Conservation (phyloP, 2,329 filamentous ascomycete species). For the Colletotrichum zoysiae region DNA sequence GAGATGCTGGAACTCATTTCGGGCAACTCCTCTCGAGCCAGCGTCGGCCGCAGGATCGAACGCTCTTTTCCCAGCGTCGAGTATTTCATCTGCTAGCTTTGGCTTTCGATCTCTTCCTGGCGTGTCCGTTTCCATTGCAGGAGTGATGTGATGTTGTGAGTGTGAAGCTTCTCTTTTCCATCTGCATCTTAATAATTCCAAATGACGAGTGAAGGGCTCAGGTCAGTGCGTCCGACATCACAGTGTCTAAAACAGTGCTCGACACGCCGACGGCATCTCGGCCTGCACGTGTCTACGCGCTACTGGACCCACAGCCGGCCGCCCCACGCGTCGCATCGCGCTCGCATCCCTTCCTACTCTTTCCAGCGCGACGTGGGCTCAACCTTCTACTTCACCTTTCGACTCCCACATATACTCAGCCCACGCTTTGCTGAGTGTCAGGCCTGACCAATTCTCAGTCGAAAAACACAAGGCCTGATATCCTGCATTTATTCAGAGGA, state of each 20-base stretch:
- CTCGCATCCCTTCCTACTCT: constrained; percentile 1
- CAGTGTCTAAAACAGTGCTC: not conserved
- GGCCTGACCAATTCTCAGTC: not conserved
- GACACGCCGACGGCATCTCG: not conserved
- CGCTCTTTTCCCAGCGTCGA: constrained; percentile 60
- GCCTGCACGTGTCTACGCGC: constrained; percentile 48
- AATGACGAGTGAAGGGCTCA: not conserved
- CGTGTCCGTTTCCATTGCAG: constrained; percentile 34
- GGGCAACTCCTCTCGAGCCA: constrained; percentile 51
- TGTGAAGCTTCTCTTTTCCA: not conserved
- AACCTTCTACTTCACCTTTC: not conserved
- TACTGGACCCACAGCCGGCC: not conserved
- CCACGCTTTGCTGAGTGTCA: not conserved
- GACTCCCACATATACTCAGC: not conserved
- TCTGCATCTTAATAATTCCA: constrained; percentile 9
- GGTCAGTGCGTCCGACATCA: not conserved
- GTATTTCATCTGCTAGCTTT: constrained; percentile 49
- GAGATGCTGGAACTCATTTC: constrained; percentile 58
- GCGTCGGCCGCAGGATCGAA: constrained; percentile 59
- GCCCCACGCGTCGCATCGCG: constrained; percentile 6
- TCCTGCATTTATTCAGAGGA: not conserved
- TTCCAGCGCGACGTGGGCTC: not conserved
- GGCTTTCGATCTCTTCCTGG: constrained; percentile 28
- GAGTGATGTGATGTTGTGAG: not conserved
- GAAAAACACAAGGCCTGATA: constrained; percentile 19